phyloP scores from a whole-genome alignment of 805 yeast species.

The Yarrowia keelungensis region DNA sequence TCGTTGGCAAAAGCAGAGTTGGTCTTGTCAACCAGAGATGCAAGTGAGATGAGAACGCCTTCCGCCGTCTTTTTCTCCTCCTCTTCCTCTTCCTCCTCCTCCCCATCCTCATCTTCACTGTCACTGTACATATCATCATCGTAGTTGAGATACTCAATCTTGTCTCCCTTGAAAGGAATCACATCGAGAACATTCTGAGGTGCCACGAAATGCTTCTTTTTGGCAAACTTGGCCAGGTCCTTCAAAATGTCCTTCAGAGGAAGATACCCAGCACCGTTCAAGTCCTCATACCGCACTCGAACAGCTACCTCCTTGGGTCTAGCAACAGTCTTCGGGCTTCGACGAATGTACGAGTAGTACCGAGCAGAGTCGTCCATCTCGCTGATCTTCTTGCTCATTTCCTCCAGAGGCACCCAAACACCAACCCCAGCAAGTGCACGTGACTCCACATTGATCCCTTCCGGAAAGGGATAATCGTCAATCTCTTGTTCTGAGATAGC shows the following conservation, averaged over 20 bases:
- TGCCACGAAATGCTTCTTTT: neutral
- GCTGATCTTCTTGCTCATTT: constrained; percentile 2
- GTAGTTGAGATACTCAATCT: constrained; percentile 13
- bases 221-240: constrained; percentile 15
- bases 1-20: constrained; percentile 20
- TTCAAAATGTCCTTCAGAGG: neutral
- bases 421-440: constrained; percentile 19
- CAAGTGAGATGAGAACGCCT: constrained; percentile 2
- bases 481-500: constrained; percentile 8
- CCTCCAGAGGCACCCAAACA: constrained; percentile 32
- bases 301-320: constrained; percentile 18
- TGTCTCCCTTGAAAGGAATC: constrained; percentile 18
- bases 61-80: neutral
- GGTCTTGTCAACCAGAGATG: neutral
- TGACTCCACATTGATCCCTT: constrained; percentile 13
- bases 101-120: constrained; percentile 8
- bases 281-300: constrained; percentile 7
- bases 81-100: neutral
- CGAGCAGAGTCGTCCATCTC: constrained; percentile 7
- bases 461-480: constrained; percentile 1
- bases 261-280: constrained; percentile 12
- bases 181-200: neutral
- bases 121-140: constrained; percentile 20
- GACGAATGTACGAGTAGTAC: constrained; percentile 16
- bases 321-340: neutral